A percentile compares a stretch with the other conserved stretches of the same genome.
phyloP scores from a whole-genome alignment of 768 basidiomycete species.

The Leccinellum luteum region DNA sequence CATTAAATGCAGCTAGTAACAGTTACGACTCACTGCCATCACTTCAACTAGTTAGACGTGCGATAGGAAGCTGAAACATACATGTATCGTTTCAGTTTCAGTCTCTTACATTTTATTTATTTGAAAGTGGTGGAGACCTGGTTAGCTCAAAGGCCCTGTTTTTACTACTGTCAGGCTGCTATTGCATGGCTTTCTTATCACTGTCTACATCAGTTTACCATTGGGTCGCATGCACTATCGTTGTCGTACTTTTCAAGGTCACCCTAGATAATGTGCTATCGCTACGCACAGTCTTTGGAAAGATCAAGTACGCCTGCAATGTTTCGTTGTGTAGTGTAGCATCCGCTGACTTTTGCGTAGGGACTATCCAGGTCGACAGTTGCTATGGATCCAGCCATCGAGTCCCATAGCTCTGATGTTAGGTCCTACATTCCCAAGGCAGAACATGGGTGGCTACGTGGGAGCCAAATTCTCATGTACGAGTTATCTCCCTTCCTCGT shows the following conservation, averaged over 20 bases:
- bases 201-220: not conserved
- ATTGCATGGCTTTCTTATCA: not conserved
- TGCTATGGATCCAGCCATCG: constrained; percentile 35
- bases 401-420: constrained; percentile 23
- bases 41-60: too few relatives aligned
- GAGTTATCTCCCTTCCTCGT: constrained; percentile 4
- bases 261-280: not conserved
- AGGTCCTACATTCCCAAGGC: constrained; percentile 35
- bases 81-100: too few relatives aligned
- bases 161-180: not conserved
- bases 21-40: too few relatives aligned
- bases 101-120: too few relatives aligned
- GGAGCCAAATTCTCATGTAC: constrained; percentile 36
- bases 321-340: too few relatives aligned
- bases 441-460: constrained; percentile 33
- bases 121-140: too few relatives aligned
- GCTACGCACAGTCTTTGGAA: constrained; percentile 11
- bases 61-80: too few relatives aligned
- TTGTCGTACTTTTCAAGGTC: constrained; percentile 9
- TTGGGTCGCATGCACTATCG: constrained; percentile 6
- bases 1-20: too few relatives aligned
- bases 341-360: constrained; percentile 1
- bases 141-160: too few relatives aligned
- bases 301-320: constrained; percentile 11
- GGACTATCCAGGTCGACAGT: constrained; percentile 15